phyloP scores from a whole-genome alignment of 106 monocot genomes.

The Posidonia australis region DNA sequence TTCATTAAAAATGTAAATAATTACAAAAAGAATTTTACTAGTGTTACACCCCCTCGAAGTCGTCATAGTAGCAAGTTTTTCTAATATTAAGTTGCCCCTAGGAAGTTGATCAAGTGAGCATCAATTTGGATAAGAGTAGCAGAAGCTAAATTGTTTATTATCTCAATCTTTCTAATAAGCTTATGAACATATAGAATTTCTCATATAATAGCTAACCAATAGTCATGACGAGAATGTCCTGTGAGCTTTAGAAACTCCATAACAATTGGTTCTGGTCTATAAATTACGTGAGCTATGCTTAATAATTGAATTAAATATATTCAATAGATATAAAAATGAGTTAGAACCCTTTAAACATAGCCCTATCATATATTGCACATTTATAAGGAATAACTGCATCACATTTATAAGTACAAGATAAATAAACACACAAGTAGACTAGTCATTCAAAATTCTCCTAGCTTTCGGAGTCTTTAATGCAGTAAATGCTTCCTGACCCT shows the following conservation, averaged over 20 bases:
- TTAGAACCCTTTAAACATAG: not conserved
- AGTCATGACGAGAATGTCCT: conserved; percentile 87
- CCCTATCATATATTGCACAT: not conserved
- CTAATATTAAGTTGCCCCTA: conserved; percentile 82
- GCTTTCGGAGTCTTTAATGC: too few relatives aligned
- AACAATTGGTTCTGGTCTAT: conserved; percentile 71
- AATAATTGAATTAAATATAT: not conserved
- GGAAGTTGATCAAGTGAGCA: conserved; percentile 77
- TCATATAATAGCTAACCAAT: conserved; percentile 77
- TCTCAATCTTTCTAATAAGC: conserved; percentile 64
- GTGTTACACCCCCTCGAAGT: conserved; percentile 29
- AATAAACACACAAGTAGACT: too few relatives aligned
- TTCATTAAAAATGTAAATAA: too few relatives aligned
- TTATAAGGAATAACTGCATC: not conserved
- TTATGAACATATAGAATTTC: conserved; percentile 74
- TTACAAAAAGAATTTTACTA: too few relatives aligned
- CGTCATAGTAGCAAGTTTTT: conserved; percentile 57
- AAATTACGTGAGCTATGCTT: conserved; percentile 14
- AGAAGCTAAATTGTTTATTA: conserved; percentile 45
- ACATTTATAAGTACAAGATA: too few relatives aligned
- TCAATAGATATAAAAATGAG: not conserved
- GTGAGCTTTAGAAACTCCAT: conserved; percentile 91
- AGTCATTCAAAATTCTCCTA: too few relatives aligned
- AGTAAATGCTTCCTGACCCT: too few relatives aligned
- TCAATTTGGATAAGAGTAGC: conserved; percentile 35